phyloP scores from a whole-genome alignment of 1,284 basidiomycete genomes.

The Cystobasidium slooffiae region DNA sequence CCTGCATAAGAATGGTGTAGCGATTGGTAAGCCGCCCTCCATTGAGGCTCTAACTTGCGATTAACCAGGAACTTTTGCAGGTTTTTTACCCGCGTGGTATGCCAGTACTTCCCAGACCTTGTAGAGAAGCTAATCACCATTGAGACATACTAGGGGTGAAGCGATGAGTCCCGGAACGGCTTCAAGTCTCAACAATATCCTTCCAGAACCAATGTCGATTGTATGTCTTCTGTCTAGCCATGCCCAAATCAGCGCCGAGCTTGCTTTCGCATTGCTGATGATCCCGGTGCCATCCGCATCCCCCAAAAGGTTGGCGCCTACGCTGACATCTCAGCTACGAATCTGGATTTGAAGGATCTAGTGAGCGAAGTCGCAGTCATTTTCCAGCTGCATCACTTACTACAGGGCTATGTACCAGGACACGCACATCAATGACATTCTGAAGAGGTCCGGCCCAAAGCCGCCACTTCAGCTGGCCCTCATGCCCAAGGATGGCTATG shows the following conservation, averaged over 20 bases:
- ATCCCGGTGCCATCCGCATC: neutral
- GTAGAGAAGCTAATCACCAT: neutral
- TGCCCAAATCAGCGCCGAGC: neutral
- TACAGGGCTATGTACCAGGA: slow-evolving; percentile 21
- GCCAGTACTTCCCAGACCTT: neutral
- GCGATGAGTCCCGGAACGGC: slow-evolving; percentile 38
- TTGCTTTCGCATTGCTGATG: neutral
- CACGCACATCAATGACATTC: slow-evolving; percentile 25
- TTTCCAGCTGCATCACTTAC: slow-evolving; percentile 24
- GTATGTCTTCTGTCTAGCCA: slow-evolving; percentile 8
- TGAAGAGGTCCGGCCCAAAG: slow-evolving; percentile 32
- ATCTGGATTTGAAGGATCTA: neutral
- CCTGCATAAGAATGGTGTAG: too few relatives aligned
- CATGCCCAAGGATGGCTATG: slow-evolving; percentile 41
- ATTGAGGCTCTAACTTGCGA: too few relatives aligned
- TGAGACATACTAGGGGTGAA: slow-evolving; percentile 34
- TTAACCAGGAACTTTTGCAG: neutral
- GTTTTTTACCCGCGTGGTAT: slow-evolving; percentile 40
- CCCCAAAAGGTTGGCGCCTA: neutral
- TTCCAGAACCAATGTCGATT: slow-evolving; percentile 41
- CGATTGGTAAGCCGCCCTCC: too few relatives aligned
- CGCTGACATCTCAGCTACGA: too few relatives aligned
- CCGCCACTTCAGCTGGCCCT: slow-evolving; percentile 37
- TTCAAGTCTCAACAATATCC: slow-evolving; percentile 29
- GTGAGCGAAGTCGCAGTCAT: too few relatives aligned